phyloP scores from a whole-genome alignment of 495 filamentous ascomycete species.

The Aspergillus bertholletiae region DNA sequence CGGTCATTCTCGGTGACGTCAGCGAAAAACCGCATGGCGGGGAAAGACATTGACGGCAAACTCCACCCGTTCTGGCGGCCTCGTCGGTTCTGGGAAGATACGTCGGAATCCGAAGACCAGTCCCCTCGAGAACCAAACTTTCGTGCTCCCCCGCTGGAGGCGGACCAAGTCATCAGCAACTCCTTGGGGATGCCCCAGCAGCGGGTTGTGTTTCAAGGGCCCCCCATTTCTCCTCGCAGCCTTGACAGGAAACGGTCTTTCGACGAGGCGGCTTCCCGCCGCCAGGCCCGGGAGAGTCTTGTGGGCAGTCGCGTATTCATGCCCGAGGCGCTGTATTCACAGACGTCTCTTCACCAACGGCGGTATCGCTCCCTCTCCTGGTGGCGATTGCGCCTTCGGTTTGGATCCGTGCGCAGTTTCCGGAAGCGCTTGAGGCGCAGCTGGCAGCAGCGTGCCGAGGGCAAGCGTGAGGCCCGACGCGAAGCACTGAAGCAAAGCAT shows the following conservation, averaged over 20 bases:
- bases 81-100: slow-evolving; percentile 65
- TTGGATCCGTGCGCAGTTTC: slow-evolving; percentile 49
- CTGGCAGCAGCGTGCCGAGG: slow-evolving; percentile 55
- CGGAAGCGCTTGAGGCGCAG: slow-evolving; percentile 52
- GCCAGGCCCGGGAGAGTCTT: slow-evolving; percentile 26
- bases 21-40: slow-evolving; percentile 41
- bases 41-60: slow-evolving; percentile 46
- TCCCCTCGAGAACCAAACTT: slow-evolving; percentile 25
- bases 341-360: slow-evolving; percentile 30
- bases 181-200: slow-evolving; percentile 52
- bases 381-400: slow-evolving; percentile 48
- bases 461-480: slow-evolving; percentile 56
- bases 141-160: slow-evolving; percentile 18
- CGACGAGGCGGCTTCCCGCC: slow-evolving; percentile 14
- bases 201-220: slow-evolving; percentile 44
- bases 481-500: slow-evolving; percentile 68
- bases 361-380: slow-evolving; percentile 43
- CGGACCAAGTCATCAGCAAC: slow-evolving; percentile 41
- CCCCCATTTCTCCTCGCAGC: slow-evolving; percentile 39
- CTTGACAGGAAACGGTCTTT: slow-evolving; percentile 27
- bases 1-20: slow-evolving; percentile 44
- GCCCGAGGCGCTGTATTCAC: slow-evolving; percentile 23
- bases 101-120: slow-evolving; percentile 47
- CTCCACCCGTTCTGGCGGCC: slow-evolving; percentile 84
- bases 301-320: slow-evolving; percentile 29